Conservation (phyloP, 2,329 filamentous ascomycete genomes). For the Fusarium phyllophilum region DNA sequence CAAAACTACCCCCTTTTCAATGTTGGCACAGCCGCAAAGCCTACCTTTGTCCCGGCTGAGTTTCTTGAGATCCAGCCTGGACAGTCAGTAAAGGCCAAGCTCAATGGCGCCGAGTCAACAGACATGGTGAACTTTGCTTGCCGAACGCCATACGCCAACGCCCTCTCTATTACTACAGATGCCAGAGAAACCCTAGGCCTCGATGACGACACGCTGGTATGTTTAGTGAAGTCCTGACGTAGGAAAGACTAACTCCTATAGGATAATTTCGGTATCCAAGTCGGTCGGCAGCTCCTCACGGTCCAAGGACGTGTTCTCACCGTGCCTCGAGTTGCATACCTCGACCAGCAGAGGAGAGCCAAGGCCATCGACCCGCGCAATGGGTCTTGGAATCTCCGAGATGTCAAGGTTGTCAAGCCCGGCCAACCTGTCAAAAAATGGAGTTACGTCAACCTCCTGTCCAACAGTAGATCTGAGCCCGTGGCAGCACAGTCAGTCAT, state of each 20-base stretch:
- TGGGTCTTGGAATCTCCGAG: constrained; percentile 78
- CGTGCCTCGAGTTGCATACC: constrained; percentile 71
- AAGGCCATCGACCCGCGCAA: constrained; percentile 49
- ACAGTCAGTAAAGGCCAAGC: constrained; percentile 69
- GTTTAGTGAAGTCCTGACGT: neutral
- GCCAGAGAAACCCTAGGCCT: constrained; percentile 69
- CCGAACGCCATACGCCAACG: constrained; percentile 72
- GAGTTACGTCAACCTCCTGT: constrained; percentile 58
- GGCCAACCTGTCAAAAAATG: constrained; percentile 60
- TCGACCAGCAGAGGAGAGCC: constrained; percentile 33
- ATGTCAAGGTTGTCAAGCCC: constrained; percentile 64
- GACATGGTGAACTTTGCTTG: constrained; percentile 80
- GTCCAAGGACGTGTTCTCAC: constrained; percentile 76
- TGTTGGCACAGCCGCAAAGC: constrained; percentile 65
- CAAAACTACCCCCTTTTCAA: constrained; percentile 71
- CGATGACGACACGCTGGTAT: constrained; percentile 56
- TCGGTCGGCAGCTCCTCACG: constrained; percentile 72
- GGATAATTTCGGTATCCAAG: constrained; percentile 69
- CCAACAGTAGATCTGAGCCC: neutral
- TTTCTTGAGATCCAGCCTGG: constrained; percentile 71
- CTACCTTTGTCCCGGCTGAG: constrained; percentile 74
- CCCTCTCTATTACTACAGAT: constrained; percentile 68
- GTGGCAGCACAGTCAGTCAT: constrained; percentile 40
- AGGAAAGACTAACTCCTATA: constrained; percentile 18
- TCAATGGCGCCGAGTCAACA: constrained; percentile 69